Percentiles rank a stretch among this genome's conserved stretches.
phyloP scores from a whole-genome alignment of 345 rosid species.

The Eucalyptus tenuipes region DNA sequence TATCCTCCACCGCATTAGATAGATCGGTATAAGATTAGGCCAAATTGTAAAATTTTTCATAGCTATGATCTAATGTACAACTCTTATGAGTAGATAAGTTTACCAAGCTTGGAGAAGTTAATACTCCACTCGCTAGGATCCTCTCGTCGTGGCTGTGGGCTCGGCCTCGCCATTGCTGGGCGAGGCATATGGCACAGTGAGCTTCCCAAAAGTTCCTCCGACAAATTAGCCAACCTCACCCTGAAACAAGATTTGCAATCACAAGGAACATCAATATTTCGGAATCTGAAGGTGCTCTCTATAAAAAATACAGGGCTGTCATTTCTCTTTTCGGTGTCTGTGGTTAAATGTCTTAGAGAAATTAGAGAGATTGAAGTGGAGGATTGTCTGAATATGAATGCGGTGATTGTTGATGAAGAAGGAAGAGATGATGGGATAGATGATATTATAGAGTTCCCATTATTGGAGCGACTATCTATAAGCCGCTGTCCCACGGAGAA shows the following conservation, averaged over 20 bases:
- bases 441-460: not conserved
- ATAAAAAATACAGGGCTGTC: too few relatives aligned
- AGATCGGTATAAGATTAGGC: too few relatives aligned
- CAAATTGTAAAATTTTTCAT: not conserved
- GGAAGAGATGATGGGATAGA: not conserved
- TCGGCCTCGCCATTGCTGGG: too few relatives aligned
- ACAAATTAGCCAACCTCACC: not conserved
- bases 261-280: too few relatives aligned
- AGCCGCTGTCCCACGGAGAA: too few relatives aligned
- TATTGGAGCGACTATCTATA: too few relatives aligned
- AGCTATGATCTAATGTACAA: fast-evolving
- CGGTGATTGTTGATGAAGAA: not conserved
- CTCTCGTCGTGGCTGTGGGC: too few relatives aligned
- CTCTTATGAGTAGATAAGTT: not conserved
- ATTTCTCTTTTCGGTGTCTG: not conserved
- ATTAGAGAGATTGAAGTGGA: too few relatives aligned
- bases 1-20: fast-evolving
- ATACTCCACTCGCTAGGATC: fast-evolving
- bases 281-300: fast-evolving
- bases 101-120: not conserved
- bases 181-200: fast-evolving
- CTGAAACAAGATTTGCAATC: too few relatives aligned
- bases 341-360: not conserved
- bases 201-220: not conserved
- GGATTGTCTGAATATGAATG: not conserved